Percentiles rank a stretch among this genome's conserved stretches.
These are phyloP conservation scores for Cladosporium sp. DNA, from an alignment of 2,329 filamentous ascomycete genomes.

Conservation along the genomic window DNA sequence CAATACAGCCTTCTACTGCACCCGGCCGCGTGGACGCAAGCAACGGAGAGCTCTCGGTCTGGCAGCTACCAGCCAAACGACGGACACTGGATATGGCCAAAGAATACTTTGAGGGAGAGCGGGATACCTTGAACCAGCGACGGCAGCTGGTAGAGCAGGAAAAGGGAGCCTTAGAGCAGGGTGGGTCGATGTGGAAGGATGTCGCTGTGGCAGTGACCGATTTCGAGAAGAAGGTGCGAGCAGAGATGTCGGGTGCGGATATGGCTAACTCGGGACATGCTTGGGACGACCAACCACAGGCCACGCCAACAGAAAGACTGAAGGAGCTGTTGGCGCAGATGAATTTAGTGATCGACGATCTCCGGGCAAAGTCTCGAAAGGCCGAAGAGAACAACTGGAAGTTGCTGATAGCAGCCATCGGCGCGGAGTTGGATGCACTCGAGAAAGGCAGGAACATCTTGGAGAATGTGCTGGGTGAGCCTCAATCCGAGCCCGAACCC, in stretches of 20 bases:
- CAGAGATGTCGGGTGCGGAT: slow-evolving; percentile 44
- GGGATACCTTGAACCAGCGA: slow-evolving; percentile 52
- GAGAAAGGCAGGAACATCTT: slow-evolving; percentile 57
- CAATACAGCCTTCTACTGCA: slow-evolving; percentile 15
- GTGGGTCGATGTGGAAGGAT: slow-evolving; percentile 62
- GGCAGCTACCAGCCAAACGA: slow-evolving; percentile 57
- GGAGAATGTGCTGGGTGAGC: slow-evolving; percentile 31
- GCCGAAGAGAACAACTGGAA: slow-evolving; percentile 67
- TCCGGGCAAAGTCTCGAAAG: slow-evolving; percentile 52
- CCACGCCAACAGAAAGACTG: slow-evolving; percentile 22
- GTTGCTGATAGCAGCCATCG: slow-evolving; percentile 68
- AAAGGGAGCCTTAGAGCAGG: slow-evolving; percentile 62
- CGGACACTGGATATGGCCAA: slow-evolving; percentile 67
- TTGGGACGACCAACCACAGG: slow-evolving; percentile 25
- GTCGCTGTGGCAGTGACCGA: slow-evolving; percentile 55
- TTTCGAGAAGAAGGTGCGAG: slow-evolving; percentile 63
- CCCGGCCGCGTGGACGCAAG: slow-evolving; percentile 11
- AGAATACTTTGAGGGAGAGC: slow-evolving; percentile 66
- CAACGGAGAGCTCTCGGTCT: slow-evolving; percentile 25
- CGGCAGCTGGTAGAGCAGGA: slow-evolving; percentile 58
- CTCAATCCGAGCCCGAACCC: neutral
- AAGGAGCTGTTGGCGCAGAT: slow-evolving; percentile 50
- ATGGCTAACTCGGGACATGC: slow-evolving; percentile 20
- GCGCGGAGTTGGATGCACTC: slow-evolving; percentile 68
- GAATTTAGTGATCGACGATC: slow-evolving; percentile 49